phyloP scores from a whole-genome alignment of 345 rosid species.

The Citrus reticulata region DNA sequence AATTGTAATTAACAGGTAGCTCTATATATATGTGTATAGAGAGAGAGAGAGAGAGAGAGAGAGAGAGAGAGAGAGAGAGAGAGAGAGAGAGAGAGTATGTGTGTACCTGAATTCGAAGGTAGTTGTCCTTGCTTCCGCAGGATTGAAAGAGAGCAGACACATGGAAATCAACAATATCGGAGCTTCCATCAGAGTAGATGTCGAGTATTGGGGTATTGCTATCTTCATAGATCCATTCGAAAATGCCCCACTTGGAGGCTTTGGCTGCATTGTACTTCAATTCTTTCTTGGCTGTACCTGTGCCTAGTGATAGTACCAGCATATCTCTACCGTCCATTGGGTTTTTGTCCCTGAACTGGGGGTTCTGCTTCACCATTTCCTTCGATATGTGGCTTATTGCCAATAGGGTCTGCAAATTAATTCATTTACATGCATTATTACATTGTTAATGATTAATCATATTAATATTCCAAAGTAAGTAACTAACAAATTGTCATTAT shows the following conservation, averaged over 20 bases:
- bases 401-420: conserved; percentile 10
- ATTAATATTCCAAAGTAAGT: too few relatives aligned
- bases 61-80: too few relatives aligned
- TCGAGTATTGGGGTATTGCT: conserved; percentile 16
- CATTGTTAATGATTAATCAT: background rate
- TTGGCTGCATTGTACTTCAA: conserved; percentile 15
- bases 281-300: conserved; percentile 22
- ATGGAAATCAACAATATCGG: conserved; percentile 18
- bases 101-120: conserved; percentile 23
- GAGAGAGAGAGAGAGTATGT: too few relatives aligned
- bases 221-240: conserved; percentile 15
- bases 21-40: too few relatives aligned
- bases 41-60: too few relatives aligned
- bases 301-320: conserved; percentile 23
- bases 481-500: too few relatives aligned
- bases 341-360: background rate
- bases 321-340: background rate
- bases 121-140: background rate
- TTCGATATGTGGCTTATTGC: conserved; percentile 13
- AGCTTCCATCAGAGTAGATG: conserved; percentile 4
- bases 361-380: conserved; percentile 2
- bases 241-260: conserved; percentile 22
- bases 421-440: background rate
- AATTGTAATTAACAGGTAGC: too few relatives aligned
- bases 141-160: conserved; percentile 11